These are phyloP conservation scores for Pestalotiopsis sp. DNA, from an alignment of 2,329 filamentous ascomycete species.

Conservation along the genomic window DNA sequence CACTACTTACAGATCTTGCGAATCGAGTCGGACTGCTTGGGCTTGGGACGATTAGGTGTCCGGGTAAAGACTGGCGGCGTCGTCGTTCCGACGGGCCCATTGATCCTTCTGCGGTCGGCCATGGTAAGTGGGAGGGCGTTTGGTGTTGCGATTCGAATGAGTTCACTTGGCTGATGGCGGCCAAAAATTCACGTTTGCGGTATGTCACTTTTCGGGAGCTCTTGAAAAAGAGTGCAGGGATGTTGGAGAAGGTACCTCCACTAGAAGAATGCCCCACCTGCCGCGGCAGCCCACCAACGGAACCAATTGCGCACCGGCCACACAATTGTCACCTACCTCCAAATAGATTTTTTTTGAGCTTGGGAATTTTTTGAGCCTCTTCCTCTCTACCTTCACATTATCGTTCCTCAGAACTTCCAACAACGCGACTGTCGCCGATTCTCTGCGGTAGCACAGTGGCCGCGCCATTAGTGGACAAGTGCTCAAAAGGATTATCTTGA, in stretches of 20 bases:
- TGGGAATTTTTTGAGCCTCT: conserved; percentile 3
- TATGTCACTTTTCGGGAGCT: not conserved
- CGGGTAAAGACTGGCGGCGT: conserved; percentile 70
- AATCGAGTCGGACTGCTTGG: conserved; percentile 66
- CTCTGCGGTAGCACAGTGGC: not conserved
- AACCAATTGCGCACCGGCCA: conserved; percentile 16
- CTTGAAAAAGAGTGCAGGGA: not conserved
- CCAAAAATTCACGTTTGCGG: not conserved
- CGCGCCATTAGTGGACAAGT: not conserved
- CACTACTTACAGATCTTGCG: conserved; percentile 79
- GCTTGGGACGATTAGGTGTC: conserved; percentile 47
- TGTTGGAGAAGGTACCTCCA: not conserved
- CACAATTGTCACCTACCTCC: conserved; percentile 2
- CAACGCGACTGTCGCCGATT: conserved; percentile 1
- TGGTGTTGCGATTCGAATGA: not conserved
- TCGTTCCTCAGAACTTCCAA: not conserved
- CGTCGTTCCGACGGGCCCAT: conserved; percentile 81
- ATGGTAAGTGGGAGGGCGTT: conserved; percentile 42
- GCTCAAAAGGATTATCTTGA: not conserved
- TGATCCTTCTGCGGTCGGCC: conserved; percentile 87
- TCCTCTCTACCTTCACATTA: not conserved
- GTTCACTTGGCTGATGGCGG: not conserved
- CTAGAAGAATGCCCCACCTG: conserved; percentile 3
- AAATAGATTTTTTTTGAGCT: conserved; percentile 14
- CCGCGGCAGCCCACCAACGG: conserved; percentile 1